A percentile compares a stretch with the other conserved stretches of the same genome.
phyloP scores from a whole-genome alignment of 2,329 filamentous ascomycete genomes.

The Neurospora crassa region DNA sequence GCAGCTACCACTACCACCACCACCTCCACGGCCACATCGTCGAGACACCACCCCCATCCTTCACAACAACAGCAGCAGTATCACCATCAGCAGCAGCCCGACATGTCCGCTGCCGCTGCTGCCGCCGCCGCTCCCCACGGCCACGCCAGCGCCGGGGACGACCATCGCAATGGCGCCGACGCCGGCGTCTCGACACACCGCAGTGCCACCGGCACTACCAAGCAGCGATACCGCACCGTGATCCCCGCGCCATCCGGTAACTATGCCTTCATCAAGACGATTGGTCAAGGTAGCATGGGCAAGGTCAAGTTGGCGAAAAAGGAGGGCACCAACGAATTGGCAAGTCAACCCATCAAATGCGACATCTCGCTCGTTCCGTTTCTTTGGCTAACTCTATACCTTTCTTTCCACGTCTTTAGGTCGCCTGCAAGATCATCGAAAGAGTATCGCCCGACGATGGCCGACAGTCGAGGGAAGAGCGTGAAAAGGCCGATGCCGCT shows the following conservation, averaged over 20 bases:
- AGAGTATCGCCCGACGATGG: constrained; percentile 82
- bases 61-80: not conserved
- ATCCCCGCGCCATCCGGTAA: constrained; percentile 85
- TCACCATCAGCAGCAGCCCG: constrained; percentile 19
- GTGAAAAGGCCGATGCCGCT: constrained; percentile 86
- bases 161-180: constrained; percentile 36
- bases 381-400: constrained; percentile 5
- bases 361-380: not conserved
- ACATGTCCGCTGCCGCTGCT: constrained; percentile 42
- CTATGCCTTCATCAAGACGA: constrained; percentile 93
- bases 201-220: constrained; percentile 27
- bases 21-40: constrained; percentile 19
- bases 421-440: constrained; percentile 95
- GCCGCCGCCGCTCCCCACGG: constrained; percentile 39
- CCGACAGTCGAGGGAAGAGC: constrained; percentile 58
- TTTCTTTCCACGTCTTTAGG: constrained; percentile 37
- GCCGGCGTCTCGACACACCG: constrained; percentile 30
- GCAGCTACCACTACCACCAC: constrained; percentile 20
- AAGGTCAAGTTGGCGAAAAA: constrained; percentile 96
- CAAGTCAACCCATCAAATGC: constrained; percentile 28
- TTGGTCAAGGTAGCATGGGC: constrained; percentile 96
- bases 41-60: constrained; percentile 20
- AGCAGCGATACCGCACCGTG: constrained; percentile 59
- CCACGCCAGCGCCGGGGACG: constrained; percentile 43
- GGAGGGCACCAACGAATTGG: constrained; percentile 83